A percentile compares a stretch with the other conserved stretches of the same genome.
phyloP scores from a whole-genome alignment of 768 basidiomycete genomes.

The Leccinum subtestaceum region DNA sequence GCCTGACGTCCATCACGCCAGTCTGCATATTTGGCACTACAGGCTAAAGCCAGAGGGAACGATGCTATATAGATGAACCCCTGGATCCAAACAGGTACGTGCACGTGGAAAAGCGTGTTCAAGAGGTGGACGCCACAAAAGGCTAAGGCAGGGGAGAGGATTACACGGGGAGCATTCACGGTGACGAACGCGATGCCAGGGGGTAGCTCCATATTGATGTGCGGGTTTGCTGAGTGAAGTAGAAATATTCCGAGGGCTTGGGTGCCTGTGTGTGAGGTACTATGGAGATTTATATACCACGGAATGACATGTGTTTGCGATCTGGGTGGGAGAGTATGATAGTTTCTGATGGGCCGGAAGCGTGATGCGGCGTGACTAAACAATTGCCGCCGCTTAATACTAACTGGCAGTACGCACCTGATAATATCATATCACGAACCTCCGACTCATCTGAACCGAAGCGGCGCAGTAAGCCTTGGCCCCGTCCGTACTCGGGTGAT shows the following conservation, averaged over 20 bases:
- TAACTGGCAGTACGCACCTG: too few species aligned
- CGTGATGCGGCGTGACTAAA: background rate
- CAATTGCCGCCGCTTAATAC: background rate
- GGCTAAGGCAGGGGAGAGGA: conserved; percentile 16
- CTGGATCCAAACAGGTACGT: conserved; percentile 18
- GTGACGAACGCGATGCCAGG: conserved; percentile 33
- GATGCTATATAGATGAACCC: conserved; percentile 19
- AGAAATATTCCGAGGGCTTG: background rate
- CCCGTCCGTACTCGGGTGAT: too few species aligned
- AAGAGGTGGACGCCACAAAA: conserved; percentile 16
- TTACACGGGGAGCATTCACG: conserved; percentile 24
- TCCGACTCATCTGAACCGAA: background rate
- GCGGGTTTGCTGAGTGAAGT: background rate
- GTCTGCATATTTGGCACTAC: conserved; percentile 14
- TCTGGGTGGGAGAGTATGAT: background rate
- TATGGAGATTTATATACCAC: conserved; percentile 3
- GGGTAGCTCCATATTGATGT: conserved; percentile 28
- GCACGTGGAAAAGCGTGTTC: conserved; percentile 2
- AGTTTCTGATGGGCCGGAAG: background rate
- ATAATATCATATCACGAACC: too few species aligned
- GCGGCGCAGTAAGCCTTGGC: background rate
- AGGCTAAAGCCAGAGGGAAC: conserved; percentile 22
- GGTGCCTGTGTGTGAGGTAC: background rate
- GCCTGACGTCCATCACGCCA: conserved; percentile 13
- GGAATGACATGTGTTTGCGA: conserved; percentile 10